These are phyloP conservation scores for Leptographium galeiforme DNA, from an alignment of 2,329 filamentous ascomycete species.

Conservation along the genomic window DNA sequence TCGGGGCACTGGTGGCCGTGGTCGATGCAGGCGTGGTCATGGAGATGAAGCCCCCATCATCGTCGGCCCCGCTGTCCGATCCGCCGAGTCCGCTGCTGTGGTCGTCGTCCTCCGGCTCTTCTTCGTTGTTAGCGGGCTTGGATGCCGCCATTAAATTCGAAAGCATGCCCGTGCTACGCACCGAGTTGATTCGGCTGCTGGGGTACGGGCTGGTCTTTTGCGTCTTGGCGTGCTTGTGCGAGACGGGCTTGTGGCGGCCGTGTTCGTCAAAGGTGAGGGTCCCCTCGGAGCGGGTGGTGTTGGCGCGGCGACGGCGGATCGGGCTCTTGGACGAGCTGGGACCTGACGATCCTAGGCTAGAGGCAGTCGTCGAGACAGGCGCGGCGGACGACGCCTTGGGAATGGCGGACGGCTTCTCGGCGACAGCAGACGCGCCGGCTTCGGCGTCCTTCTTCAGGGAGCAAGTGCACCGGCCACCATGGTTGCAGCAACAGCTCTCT, in stretches of 20 bases:
- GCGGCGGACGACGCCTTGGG: neutral
- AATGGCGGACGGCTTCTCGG: neutral
- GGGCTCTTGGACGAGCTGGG: conserved; percentile 22
- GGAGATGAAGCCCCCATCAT: conserved; percentile 1
- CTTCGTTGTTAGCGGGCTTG: conserved; percentile 23
- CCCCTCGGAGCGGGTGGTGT: conserved; percentile 48
- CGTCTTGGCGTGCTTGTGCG: conserved; percentile 46
- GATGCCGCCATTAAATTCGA: conserved; percentile 18
- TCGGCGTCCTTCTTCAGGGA: conserved; percentile 43
- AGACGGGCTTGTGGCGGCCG: conserved; percentile 47
- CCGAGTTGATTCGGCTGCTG: conserved; percentile 43
- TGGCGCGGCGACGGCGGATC: conserved; percentile 26
- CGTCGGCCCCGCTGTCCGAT: conserved; percentile 9
- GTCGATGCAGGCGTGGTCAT: conserved; percentile 21
- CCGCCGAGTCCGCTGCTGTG: conserved; percentile 5
- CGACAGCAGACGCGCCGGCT: conserved; percentile 32
- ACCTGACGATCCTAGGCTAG: conserved; percentile 4
- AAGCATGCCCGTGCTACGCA: conserved; percentile 38
- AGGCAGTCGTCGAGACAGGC: conserved; percentile 14
- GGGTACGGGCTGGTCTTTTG: conserved; percentile 51
- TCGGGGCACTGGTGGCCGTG: conserved; percentile 7
- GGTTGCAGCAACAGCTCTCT: conserved; percentile 59
- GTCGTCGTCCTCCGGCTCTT: conserved; percentile 20
- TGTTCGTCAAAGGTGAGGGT: conserved; percentile 47
- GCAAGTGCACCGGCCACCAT: conserved; percentile 54